Percentiles rank a stretch among this genome's conserved stretches.
Evolutionary conservation across 2,329 filamentous ascomycete genomes (phyloP).

Genomic region (Penicillium palitans): DNA sequence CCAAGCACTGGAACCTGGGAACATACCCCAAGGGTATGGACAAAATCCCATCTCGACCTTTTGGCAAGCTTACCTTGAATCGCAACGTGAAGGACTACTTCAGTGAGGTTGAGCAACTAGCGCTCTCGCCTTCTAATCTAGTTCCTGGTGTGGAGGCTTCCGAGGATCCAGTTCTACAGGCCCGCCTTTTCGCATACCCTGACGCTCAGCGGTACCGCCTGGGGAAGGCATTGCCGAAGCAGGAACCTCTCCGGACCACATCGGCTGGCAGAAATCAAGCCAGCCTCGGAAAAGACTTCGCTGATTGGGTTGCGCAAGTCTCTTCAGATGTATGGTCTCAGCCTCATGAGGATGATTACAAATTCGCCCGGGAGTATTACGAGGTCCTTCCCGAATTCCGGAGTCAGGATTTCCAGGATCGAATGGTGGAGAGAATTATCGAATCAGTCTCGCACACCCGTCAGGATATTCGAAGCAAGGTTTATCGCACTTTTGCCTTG

Average conservation of each 20-base stretch:
- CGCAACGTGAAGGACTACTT: conserved; percentile 1
- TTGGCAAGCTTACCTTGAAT: not conserved
- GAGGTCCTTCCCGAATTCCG: not conserved
- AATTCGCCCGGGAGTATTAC: not conserved
- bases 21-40: not conserved
- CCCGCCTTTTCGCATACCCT: not conserved
- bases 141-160: not conserved
- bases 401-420: conserved; percentile 1
- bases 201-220: not conserved
- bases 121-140: not conserved
- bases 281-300: not conserved
- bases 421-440: not conserved
- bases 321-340: not conserved
- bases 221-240: not conserved
- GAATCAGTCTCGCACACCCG: not conserved
- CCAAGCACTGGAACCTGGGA: not conserved
- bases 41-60: not conserved
- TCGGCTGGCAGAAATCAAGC: not conserved
- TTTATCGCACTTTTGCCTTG: not conserved
- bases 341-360: not conserved
- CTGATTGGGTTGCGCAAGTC: not conserved
- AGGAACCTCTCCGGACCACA: not conserved
- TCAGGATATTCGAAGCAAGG: not conserved
- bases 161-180: not conserved
- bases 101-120: not conserved